Base-by-base conservation (phyloP, 1,139 yeast species). In the Protomyces macrosporus region DNA sequence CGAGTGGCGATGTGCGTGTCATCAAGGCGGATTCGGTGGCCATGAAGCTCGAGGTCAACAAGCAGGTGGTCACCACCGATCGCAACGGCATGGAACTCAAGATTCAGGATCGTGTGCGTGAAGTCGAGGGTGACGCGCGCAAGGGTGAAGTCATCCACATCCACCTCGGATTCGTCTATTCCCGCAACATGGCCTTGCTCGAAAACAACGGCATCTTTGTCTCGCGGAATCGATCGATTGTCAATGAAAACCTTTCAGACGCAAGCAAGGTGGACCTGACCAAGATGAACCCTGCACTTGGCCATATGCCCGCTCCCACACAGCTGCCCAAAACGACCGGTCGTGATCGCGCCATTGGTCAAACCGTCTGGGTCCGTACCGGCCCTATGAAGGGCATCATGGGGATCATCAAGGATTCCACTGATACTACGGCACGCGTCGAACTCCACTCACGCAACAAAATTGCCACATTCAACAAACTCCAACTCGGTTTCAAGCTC, bases 401-500 rank as follows among this genome's bases (percentile, higher is more conserved):
- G 79, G 99, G 98, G 73, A 88, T 89, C 69, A 90, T 95, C 51
- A 88, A 88, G 68, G 98, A 93, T 73, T 89, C 96, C 12, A 95
- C 90, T 70, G 98, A 95, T 67, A 87, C 86, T 30, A 83, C 82
- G 70, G 98, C 98, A 2, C 83, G 98, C 67, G 88, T 93, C 56
- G 99, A 93, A 76, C 81, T 93, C 69, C 98, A 93, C 75, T 88
- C 97, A 45, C 91, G 90, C 71, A 86, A 87, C 72, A 95, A 93
- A 74, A 88, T 87, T 67, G 85, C 91, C 68, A 90, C 93, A 68
- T 90, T 93, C 48, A 86, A 84, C 70, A 91, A 91, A 72, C 82
- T 83, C 48, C 88, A 85, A 72, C 81, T 93, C 71, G 82, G 87
- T 69, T 89, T 90, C 67, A 81, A 60, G 30, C 33, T 45, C 3